Conservation (phyloP, 2,329 filamentous ascomycete species). For the Ophiosphaerella korrae region DNA sequence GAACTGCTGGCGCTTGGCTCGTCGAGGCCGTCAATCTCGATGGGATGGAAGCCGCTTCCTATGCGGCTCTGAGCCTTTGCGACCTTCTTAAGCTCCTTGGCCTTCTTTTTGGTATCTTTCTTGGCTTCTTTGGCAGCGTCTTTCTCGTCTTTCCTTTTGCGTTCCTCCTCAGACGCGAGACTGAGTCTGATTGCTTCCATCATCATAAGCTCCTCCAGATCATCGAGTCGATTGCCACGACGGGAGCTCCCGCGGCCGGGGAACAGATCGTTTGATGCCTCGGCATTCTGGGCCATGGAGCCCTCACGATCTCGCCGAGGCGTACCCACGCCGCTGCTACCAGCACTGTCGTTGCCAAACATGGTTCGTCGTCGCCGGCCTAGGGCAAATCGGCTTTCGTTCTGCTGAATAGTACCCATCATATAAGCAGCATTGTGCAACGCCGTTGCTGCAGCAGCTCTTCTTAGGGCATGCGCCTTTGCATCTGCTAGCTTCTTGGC, state of each 20-base stretch:
- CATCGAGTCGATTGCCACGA: slow-evolving; percentile 70
- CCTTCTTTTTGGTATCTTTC: slow-evolving; percentile 79
- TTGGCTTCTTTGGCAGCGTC: slow-evolving; percentile 82
- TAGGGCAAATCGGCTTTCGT: slow-evolving; percentile 57
- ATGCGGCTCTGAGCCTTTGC: slow-evolving; percentile 70
- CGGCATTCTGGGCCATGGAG: slow-evolving; percentile 35
- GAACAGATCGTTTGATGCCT: slow-evolving; percentile 44
- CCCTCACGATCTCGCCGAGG: slow-evolving; percentile 46
- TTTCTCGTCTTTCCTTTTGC: slow-evolving; percentile 84
- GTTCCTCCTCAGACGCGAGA: slow-evolving; percentile 89
- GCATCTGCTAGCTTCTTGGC: slow-evolving; percentile 84
- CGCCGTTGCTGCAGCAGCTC: slow-evolving; percentile 91
- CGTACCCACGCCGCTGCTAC: slow-evolving; percentile 52
- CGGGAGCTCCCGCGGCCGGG: slow-evolving; percentile 58
- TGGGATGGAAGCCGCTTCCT: slow-evolving; percentile 52
- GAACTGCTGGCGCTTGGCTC: slow-evolving; percentile 33
- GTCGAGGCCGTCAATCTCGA: slow-evolving; percentile 59
- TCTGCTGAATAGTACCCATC: slow-evolving; percentile 64
- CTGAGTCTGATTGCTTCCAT: slow-evolving; percentile 93
- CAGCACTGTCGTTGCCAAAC: slow-evolving; percentile 54
- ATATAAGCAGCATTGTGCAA: slow-evolving; percentile 94
- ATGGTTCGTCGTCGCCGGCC: slow-evolving; percentile 56
- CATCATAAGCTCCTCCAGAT: slow-evolving; percentile 98
- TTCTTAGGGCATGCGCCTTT: slow-evolving; percentile 79
- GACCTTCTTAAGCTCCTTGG: slow-evolving; percentile 67